Evolutionary conservation across 768 basidiomycete species (phyloP).

Genomic region (Inosperma sp.): DNA sequence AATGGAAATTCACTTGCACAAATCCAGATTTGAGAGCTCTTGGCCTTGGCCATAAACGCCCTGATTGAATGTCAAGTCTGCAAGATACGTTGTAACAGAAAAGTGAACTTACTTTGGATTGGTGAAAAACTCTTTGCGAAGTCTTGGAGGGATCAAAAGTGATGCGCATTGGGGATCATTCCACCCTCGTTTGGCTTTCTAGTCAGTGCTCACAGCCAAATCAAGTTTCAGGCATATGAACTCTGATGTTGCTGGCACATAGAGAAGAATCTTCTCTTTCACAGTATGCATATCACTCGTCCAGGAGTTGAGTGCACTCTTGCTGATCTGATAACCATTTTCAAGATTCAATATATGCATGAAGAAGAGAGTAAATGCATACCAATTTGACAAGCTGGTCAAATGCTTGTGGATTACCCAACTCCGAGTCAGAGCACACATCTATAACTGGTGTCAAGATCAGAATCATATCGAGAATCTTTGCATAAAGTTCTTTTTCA

Average conservation of each 20-base stretch:
- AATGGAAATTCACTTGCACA: conserved; percentile 1
- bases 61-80: background rate
- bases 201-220: conserved; percentile 1
- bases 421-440: background rate
- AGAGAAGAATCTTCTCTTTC: conserved; percentile 1
- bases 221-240: conserved; percentile 2
- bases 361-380: background rate
- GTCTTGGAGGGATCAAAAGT: background rate
- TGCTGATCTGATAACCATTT: background rate
- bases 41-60: background rate
- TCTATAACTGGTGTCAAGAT: conserved; percentile 1
- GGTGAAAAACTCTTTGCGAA: background rate
- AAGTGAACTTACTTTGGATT: background rate
- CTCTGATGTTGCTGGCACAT: background rate
- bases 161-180: conserved; percentile 2
- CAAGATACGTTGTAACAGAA: background rate
- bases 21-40: conserved; percentile 5
- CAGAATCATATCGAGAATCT: background rate
- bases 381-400: conserved; percentile 2
- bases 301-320: conserved; percentile 3
- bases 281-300: conserved; percentile 1
- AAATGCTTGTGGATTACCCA: background rate
- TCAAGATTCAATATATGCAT: background rate
- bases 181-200: conserved; percentile 1
- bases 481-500: background rate